Evolutionary conservation across 2,329 filamentous ascomycete species (phyloP), one percentile per base, ranked within the genome.

Genomic region (Claviceps sp.): DNA sequence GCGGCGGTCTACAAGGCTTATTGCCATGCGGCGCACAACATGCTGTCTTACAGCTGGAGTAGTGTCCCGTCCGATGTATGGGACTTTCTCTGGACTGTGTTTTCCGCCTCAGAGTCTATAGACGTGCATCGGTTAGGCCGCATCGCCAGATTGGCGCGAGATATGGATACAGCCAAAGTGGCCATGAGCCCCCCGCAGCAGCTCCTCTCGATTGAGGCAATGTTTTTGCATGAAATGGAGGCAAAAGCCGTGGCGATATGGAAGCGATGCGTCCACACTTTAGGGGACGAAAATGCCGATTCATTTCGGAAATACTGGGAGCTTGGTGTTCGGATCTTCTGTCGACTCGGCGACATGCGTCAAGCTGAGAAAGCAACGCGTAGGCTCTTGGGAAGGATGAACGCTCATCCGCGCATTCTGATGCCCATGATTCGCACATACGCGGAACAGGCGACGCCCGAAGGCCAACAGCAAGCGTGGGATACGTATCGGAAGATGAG

Each of bases 401-500:
- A 66, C 50, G 73, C 30, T 10, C 30, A 82, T 52, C 68, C 76
- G 19, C 74, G 80, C 5, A 73, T 84, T 44, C 65, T 85, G 51
- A 68, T 89, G 55, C 79, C 81, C 14, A 73, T 93, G n/a, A 84
- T 94, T 52, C 74, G 77, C 41, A 79, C 83, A 7, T 84, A 80
- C 65, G 80, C 80, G 1, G 73, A 77, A 13, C 61, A 74, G 4
- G 70, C 71, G 2, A 74, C 64, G 47, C 71, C 62, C 54, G 76
- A 70, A 24, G 60, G 62, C 5, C 73, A 73, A 30, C 67, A 76
- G 17, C 73, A 74, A 56, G 87, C 87, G 0, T 91, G 85, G 80
- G 68, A 74, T 24, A 65, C 79, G 1, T 93, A 91, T 64, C 68
- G 80, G 40, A 73, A 75, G 50, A 72, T 94, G 58, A 81, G 82